Conservation (phyloP, 2,329 filamentous ascomycete species). For the Didymellaceae sp. region DNA sequence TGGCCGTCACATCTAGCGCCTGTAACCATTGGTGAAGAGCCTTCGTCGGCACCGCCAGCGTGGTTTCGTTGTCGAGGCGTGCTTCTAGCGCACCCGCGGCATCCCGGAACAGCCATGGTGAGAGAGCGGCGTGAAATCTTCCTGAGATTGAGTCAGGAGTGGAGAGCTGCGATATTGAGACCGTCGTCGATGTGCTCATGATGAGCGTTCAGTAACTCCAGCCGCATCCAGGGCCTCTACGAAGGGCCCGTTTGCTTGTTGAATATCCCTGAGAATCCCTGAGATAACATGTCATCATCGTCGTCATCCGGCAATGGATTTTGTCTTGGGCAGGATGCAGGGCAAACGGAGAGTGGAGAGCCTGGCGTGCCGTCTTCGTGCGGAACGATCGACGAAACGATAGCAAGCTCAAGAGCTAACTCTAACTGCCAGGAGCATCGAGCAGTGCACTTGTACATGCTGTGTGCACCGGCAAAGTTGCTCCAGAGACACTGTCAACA, state of each 20-base stretch:
- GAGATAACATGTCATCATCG: conserved; percentile 22
- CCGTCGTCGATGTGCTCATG: conserved; percentile 23
- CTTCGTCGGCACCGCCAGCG: conserved; percentile 32
- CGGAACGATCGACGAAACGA: conserved; percentile 28
- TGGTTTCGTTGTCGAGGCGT: conserved; percentile 37
- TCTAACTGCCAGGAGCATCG: conserved; percentile 18
- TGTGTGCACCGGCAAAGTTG: conserved; percentile 31
- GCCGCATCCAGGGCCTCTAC: conserved; percentile 3
- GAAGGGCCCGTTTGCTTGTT: too few relatives aligned
- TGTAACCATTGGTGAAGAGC: conserved; percentile 24
- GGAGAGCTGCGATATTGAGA: conserved; percentile 22
- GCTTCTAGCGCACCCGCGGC: conserved; percentile 42
- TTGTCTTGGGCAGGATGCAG: conserved; percentile 21
- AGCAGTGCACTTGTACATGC: conserved; percentile 5
- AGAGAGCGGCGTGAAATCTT: conserved; percentile 26
- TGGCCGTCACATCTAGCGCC: conserved; percentile 23
- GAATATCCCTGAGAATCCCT: conserved; percentile 4
- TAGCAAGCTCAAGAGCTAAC: conserved; percentile 23
- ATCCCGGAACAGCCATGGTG: conserved; percentile 36
- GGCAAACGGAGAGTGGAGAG: conserved; percentile 28
- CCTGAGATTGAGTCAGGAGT: conserved; percentile 26
- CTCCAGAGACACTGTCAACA: conserved; percentile 17
- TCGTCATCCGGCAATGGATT: conserved; percentile 11
- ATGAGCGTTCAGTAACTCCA: conserved; percentile 15
- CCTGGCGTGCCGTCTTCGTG: conserved; percentile 28